Conservation (phyloP, 768 basidiomycete genomes). For the Russula vinacea region DNA sequence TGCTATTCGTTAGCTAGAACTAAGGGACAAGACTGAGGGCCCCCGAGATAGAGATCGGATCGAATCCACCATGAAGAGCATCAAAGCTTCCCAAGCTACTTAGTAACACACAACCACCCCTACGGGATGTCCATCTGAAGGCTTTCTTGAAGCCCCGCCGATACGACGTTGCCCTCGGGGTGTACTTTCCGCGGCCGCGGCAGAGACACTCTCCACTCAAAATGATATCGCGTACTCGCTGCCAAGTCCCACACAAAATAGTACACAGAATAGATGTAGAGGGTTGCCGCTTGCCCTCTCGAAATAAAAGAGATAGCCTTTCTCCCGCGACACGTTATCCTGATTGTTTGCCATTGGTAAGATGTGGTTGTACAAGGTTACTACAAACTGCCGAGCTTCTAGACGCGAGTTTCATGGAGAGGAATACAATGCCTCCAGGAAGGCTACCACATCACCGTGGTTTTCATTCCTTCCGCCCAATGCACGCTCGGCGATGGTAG, state of each 20-base stretch:
- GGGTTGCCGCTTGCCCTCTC: no score
- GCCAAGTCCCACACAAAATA: not conserved
- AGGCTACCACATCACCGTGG: conserved; percentile 43
- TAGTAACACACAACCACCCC: no score
- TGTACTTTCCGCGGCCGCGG: no score
- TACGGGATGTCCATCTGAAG: no score
- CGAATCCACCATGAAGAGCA: not conserved
- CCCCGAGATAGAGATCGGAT: no score
- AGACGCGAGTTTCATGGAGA: conserved; percentile 3
- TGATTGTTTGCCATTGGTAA: not conserved
- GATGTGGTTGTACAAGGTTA: not conserved
- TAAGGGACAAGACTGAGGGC: no score
- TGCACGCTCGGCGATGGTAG: conserved; percentile 50
- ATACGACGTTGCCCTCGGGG: no score
- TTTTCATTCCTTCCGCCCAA: conserved; percentile 44
- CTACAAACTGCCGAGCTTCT: not conserved
- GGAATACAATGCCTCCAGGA: conserved; percentile 49
- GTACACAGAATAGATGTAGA: not conserved
- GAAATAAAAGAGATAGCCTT: not conserved
- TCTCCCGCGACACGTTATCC: not conserved
- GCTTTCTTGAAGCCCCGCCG: no score
- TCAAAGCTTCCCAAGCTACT: no score
- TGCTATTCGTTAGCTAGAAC: no score
- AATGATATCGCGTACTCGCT: not conserved
- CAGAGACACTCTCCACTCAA: no score